Conservation (phyloP, 2,329 filamentous ascomycete species). For the Pseudonectria foliicola region DNA sequence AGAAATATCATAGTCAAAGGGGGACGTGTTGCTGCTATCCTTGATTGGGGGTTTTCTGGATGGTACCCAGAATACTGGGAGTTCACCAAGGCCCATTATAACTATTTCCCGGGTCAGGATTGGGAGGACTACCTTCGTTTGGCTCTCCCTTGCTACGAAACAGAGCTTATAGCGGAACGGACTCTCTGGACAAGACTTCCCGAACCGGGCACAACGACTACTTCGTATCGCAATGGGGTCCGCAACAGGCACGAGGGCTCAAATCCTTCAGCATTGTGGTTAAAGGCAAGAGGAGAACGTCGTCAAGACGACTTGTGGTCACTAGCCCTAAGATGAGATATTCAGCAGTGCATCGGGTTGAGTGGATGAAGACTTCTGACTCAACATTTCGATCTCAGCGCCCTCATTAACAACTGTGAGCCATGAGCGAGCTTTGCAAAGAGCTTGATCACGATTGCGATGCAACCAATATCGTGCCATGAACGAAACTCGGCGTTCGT, state of each 20-base stretch:
- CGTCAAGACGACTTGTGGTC: slow-evolving; percentile 16
- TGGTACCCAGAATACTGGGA: slow-evolving; percentile 30
- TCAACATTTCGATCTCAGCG: too few species aligned
- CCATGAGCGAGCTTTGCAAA: too few species aligned
- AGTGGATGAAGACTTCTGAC: too few species aligned
- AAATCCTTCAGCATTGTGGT: slow-evolving; percentile 14
- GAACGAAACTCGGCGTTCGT: too few species aligned
- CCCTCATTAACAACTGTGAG: too few species aligned
- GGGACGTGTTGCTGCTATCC: slow-evolving; percentile 20
- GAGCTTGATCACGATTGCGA: too few species aligned
- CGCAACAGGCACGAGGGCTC: slow-evolving; percentile 7
- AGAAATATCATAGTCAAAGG: slow-evolving; percentile 22
- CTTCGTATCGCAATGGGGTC: slow-evolving; percentile 9
- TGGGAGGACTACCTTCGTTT: slow-evolving; percentile 15
- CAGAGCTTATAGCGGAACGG: slow-evolving; percentile 18
- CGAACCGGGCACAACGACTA: slow-evolving; percentile 12
- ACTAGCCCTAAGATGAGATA: slow-evolving; percentile 5
- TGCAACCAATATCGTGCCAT: too few species aligned
- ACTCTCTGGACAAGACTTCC: slow-evolving; percentile 14
- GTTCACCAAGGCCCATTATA: slow-evolving; percentile 23
- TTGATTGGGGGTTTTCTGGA: slow-evolving; percentile 28
- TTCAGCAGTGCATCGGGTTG: too few species aligned
- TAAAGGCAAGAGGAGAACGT: slow-evolving; percentile 13
- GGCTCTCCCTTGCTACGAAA: slow-evolving; percentile 17
- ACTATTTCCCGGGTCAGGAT: slow-evolving; percentile 7